Base-by-base conservation (phyloP, 768 basidiomycete species). In the Mycena vulgaris region DNA sequence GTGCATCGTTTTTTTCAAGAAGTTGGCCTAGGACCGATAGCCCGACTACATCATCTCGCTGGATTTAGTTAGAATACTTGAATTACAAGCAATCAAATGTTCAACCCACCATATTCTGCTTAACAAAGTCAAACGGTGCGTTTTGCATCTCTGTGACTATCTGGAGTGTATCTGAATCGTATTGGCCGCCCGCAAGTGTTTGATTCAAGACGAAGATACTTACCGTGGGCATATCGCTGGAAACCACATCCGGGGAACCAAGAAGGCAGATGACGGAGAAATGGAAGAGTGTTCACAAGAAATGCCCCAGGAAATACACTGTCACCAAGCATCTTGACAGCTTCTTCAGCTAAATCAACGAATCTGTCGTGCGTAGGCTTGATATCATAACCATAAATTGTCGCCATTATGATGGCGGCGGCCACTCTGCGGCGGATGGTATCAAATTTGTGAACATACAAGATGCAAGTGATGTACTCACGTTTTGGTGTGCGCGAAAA, bases 221-320 rank as follows among this genome's bases (percentile, higher is more conserved):
- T 39, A 39, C 39, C 39, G 10, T 39, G 39, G 14, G 10, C 39
- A 16, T 39, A 39, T 39, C 39, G 39, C 9, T 6, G 27, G 27
- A 39, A 63, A 33, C 49, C 49, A 56, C 53, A 47, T 25, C 35
- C 27, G 56, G 39, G 31, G 56, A 52, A 37, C 84, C 84, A 85
- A 0, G 72, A 61, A 27, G 84, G 84, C n/a, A 83, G 23, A 52
- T 80, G 63, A 25, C 78, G 76, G 21, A 85, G 78, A 48, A 77
- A 52, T 11, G 80, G 79, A 21, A 82, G 70, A 2, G 74, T 42
- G 30, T 82, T 79, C 27, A 80, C 76, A 1, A 75, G 27, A 16
- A 69, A 64, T 7, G 73, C 74, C 23, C 79, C 77, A 3, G 77
- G 77, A 2, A 71, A 65, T 1, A 78, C 52, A 19, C 72, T 61